Evolutionary conservation across 1,139 yeast genomes (phyloP), one percentile per base, ranked within the genome.

Genomic region (Kluyveromyces sp.): DNA sequence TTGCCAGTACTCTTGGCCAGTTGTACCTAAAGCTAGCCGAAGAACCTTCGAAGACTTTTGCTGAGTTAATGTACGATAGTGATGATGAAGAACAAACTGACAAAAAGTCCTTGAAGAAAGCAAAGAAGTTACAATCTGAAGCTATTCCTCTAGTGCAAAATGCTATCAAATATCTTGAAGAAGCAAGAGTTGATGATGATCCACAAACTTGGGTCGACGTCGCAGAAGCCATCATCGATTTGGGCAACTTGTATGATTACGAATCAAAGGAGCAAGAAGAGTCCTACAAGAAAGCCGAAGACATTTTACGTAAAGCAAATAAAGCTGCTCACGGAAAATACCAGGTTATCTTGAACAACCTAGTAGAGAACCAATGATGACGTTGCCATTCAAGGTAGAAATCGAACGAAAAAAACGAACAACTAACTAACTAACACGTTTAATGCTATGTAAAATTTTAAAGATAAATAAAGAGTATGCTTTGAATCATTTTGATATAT

Each of bases 141-240:
- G 83, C 88, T 1, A 69, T 75, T 42, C 67, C 70, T 3, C 65
- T 74, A 45, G 74, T 81, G 28, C 57, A 65, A n/a, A 66, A 66
- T 29, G 95, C 95, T 0, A 67, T 86, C 35, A 67, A 71, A 37
- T 75, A 77, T 56, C 69, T 87, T 47, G 66, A 72, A 48, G 67
- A 70, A 49, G 83, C 89, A 0, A 78, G 81, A 61, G 78, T 80
- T 45, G 79, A 78, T 31, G 87, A 82, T 45, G 87, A 83, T 35
- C 95, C 95, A 0, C 83, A 82, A 49, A 72, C 83, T 6, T 83
- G 92, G 84, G 96, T 81, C 4, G 77, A 77, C 54, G 70, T 84
- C 39, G 96, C 96, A 2, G 97, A 92, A 63, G 90, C 95, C 1
- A 73, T 79, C 60, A 85, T 90, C 34, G 77, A 83, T 10, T 69